Percentiles rank a stretch among this genome's conserved stretches.
phyloP scores from a whole-genome alignment of 176 grass and related monocot species.

The Hyparrhenia diplandra region DNA sequence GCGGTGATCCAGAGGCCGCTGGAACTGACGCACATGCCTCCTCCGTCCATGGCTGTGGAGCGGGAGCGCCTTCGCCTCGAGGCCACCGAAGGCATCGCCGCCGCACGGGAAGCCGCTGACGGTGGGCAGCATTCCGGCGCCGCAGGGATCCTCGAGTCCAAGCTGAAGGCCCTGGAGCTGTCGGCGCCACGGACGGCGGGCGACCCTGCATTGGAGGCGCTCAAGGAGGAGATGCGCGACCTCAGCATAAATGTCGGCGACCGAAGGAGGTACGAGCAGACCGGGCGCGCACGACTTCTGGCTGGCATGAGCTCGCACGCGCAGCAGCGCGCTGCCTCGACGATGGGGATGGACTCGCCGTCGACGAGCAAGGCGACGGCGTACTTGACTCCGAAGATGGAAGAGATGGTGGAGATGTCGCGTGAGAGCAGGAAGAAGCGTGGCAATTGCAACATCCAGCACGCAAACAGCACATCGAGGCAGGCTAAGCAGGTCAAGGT shows the following conservation, averaged over 20 bases:
- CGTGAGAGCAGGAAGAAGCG: not conserved
- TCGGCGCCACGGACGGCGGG: not conserved
- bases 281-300: conserved; percentile 30
- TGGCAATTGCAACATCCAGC: not conserved
- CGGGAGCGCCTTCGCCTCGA: not conserved
- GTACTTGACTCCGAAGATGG: not conserved
- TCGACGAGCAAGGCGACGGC: not conserved
- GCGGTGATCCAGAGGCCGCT: not conserved
- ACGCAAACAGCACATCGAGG: not conserved
- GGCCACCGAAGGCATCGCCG: conserved; percentile 34
- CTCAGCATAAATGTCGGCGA: not conserved
- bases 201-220: not conserved
- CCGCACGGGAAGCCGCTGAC: conserved; percentile 28
- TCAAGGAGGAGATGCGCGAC: not conserved
- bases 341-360: not conserved
- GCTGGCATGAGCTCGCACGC: conserved; percentile 41
- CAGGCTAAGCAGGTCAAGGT: not conserved
- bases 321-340: conserved; percentile 6
- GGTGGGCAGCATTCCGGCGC: conserved; percentile 5
- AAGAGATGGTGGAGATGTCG: not conserved
- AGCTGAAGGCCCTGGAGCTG: not conserved
- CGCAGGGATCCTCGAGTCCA: conserved; percentile 20
- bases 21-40: not conserved
- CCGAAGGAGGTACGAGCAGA: not conserved
- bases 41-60: not conserved